Base-by-base conservation (phyloP, 306 rosid species). In the Sesbania bispinosa region DNA sequence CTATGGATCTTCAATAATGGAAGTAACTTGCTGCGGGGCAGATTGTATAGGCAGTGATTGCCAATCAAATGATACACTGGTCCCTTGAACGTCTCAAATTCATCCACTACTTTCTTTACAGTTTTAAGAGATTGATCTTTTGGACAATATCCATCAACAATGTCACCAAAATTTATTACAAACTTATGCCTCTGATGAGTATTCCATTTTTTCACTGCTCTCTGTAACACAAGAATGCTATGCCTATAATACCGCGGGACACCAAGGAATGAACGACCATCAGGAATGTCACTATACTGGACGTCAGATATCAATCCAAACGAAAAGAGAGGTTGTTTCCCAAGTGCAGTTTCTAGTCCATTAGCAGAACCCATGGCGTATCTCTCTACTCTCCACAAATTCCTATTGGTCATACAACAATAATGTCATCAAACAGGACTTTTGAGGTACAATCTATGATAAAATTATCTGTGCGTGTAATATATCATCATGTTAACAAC, bases 11-110 rank as follows among this genome's bases (percentile, higher is more conserved):
- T 91, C 70, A 94, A 77, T 23, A 90, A 16, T 2, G 96, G 99
- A 68, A 94, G 91, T 51, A 94, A 81, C 46, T 86, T 65, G 42
- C 46, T 42, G 30, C 93, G 96, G 14, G 97, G 97, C 62, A 94
- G 97, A 81, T 94, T 94, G 82, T 91, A 94, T 39, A 94, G 91
- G 81, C 99, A 94, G 73, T 94, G 99, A 62, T 94, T 94, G 54
- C 99, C 99, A 60, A 94, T 79, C 84, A 94, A 67, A 77, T 94
- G 99, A 82, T 88, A 85, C 36, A 86, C 88, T 1, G 83, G 83
- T 59, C 97, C 97, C 24, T 64, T 47, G 64, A 91, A 90, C 6
- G 69, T 79, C 27, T 85, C 85, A 42, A 90, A 91, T 77, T 88
- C 90, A 10, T 58, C 55, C 10, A 73, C 84, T 10, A 91, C 46